Evolutionary conservation across 192 early-diverging fungal species (phyloP).

Genomic region (Backusella westeae): DNA sequence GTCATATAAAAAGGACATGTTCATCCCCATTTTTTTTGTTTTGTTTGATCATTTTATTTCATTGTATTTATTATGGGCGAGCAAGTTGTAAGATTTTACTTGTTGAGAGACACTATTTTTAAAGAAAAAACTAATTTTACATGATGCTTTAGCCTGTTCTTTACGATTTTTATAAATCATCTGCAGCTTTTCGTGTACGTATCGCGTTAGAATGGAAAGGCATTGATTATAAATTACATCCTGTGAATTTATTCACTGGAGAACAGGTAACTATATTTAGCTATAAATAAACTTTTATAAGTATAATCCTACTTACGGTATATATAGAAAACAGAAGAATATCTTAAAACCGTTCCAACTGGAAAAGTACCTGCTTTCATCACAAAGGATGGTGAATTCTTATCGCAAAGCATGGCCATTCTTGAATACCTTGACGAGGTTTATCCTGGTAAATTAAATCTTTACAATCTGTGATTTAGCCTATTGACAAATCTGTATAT

Average conservation of each 20-base stretch:
- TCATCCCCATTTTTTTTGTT: not conserved
- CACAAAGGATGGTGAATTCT: conserved; percentile 47
- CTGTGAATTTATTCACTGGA: conserved; percentile 71
- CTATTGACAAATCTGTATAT: not conserved
- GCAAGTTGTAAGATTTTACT: not conserved
- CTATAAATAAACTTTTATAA: not conserved
- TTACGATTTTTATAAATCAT: conserved; percentile 78
- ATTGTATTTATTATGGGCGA: not conserved
- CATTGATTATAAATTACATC: conserved; percentile 61
- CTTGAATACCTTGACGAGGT: conserved; percentile 89
- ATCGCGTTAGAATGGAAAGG: conserved; percentile 77
- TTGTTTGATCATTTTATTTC: not conserved
- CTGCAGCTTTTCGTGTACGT: conserved; percentile 72
- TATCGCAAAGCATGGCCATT: conserved; percentile 78
- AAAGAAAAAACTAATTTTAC: not conserved
- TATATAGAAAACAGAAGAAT: conserved; percentile 48
- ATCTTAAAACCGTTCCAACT: conserved; percentile 64
- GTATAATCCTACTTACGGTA: not conserved
- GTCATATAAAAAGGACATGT: not conserved
- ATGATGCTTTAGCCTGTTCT: conserved; percentile 37
- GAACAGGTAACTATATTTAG: conserved; percentile 59
- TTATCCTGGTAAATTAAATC: conserved; percentile 41
- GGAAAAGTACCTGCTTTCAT: conserved; percentile 66
- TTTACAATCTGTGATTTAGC: too few relatives aligned
- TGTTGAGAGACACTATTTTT: not conserved